Evolutionary conservation across 192 early-diverging fungal genomes (phyloP).

Genomic region (Coemansia sp.): DNA sequence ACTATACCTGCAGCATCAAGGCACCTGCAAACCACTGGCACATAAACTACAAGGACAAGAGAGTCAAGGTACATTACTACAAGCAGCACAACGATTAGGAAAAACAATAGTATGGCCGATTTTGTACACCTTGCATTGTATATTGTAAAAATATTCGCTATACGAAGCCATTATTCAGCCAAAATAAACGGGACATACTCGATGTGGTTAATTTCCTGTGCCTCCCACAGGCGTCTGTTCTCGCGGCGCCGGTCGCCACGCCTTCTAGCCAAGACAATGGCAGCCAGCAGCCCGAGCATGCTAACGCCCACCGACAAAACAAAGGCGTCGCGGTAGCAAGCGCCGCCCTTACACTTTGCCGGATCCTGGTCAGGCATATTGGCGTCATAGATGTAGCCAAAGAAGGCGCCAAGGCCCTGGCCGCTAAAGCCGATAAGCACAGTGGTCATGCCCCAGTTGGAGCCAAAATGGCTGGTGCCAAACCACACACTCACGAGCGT

Average conservation of each 20-base stretch:
- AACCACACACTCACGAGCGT: slow-evolving; percentile 52
- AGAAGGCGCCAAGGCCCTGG: slow-evolving; percentile 56
- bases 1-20: background rate
- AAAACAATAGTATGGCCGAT: too few relatives aligned
- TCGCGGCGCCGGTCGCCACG: slow-evolving; percentile 26
- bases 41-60: background rate
- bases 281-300: slow-evolving; percentile 14
- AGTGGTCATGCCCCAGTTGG: slow-evolving; percentile 55
- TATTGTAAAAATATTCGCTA: too few relatives aligned
- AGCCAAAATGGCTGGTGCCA: slow-evolving; percentile 47
- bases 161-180: slow-evolving; percentile 40
- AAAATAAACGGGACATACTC: slow-evolving; percentile 43
- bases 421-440: slow-evolving; percentile 57
- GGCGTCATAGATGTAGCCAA: slow-evolving; percentile 58
- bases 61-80: background rate
- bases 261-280: slow-evolving; percentile 24
- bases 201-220: slow-evolving; percentile 35
- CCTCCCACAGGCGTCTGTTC: slow-evolving; percentile 46
- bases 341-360: slow-evolving; percentile 33
- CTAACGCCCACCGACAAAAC: slow-evolving; percentile 16
- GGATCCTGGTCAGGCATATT: slow-evolving; percentile 49
- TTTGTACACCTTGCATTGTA: too few relatives aligned
- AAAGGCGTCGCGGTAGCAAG: slow-evolving; percentile 45
- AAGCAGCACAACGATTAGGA: background rate
- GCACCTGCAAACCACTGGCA: background rate